Evolutionary conservation across 768 basidiomycete species (phyloP).

Genomic region (Auriscalpium microsporum): DNA sequence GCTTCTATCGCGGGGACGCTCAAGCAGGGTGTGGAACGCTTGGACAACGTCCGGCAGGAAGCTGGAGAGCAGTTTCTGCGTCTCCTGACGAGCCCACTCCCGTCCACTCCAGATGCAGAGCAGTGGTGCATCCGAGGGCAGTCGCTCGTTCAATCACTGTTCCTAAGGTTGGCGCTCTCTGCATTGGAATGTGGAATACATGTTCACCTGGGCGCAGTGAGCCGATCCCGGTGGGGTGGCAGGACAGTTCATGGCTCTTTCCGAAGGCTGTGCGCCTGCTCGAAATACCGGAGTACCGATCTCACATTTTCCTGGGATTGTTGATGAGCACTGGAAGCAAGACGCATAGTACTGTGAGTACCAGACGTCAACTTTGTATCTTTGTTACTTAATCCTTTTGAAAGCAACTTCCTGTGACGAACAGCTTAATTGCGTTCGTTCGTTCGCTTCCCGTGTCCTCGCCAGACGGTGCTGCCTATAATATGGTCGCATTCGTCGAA

Average conservation of each 20-base stretch:
- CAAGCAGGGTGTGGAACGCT: slow-evolving; percentile 84
- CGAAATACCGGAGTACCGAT: slow-evolving; percentile 53
- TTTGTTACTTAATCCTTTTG: slow-evolving; percentile 13
- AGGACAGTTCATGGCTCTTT: slow-evolving; percentile 66
- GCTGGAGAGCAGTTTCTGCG: slow-evolving; percentile 56
- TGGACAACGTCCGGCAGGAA: slow-evolving; percentile 83
- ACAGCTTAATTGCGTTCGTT: slow-evolving; percentile 52
- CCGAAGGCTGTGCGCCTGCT: slow-evolving; percentile 63
- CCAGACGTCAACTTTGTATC: slow-evolving; percentile 7
- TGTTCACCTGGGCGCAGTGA: slow-evolving; percentile 2
- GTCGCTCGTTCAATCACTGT: slow-evolving; percentile 42
- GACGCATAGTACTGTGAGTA: slow-evolving; percentile 75
- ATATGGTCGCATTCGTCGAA: slow-evolving; percentile 40
- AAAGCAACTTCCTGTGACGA: slow-evolving; percentile 63
- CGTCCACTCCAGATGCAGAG: slow-evolving; percentile 29
- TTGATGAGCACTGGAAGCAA: slow-evolving; percentile 76
- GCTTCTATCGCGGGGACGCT: slow-evolving; percentile 56
- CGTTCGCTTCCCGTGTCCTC: slow-evolving; percentile 38
- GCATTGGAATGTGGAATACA: no score
- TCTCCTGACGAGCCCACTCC: slow-evolving; percentile 41
- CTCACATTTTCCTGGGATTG: slow-evolving; percentile 56
- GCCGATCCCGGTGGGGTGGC: slow-evolving; percentile 46
- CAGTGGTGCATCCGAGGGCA: slow-evolving; percentile 47
- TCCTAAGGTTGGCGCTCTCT: slow-evolving; percentile 32
- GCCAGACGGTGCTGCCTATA: slow-evolving; percentile 29